Percentiles rank a stretch among this genome's conserved stretches.
Evolutionary conservation across 306 rosid genomes (phyloP).

Genomic region (Fragaria ananassa): DNA sequence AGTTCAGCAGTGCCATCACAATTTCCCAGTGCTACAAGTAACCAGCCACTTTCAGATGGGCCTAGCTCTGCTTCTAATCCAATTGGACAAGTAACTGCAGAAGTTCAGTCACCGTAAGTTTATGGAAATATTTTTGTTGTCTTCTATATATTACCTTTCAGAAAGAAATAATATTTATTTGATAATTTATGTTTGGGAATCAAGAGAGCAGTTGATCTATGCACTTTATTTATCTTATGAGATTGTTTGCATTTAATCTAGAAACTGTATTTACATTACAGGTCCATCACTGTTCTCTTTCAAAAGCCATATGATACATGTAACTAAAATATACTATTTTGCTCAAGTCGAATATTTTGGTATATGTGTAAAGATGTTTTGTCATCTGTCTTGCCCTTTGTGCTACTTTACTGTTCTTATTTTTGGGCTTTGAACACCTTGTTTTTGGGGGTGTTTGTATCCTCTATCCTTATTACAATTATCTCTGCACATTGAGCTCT

Average conservation of each 20-base stretch:
- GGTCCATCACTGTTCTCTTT: not conserved
- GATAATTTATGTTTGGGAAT: not conserved
- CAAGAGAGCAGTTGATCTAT: not conserved
- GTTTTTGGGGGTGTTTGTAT: constrained; percentile 2
- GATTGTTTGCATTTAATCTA: not conserved
- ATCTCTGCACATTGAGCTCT: not conserved
- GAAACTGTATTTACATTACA: not conserved
- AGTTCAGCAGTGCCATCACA: constrained; percentile 28
- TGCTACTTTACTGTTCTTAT: not conserved
- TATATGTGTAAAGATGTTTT: not conserved
- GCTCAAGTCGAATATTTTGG: not conserved
- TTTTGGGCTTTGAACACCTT: not conserved
- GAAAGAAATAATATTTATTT: not conserved
- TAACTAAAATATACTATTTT: not conserved
- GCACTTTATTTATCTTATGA: not conserved
- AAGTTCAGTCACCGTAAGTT: constrained; percentile 53
- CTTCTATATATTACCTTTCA: constrained; percentile 14
- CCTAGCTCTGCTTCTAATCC: constrained; percentile 24
- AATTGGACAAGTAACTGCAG: constrained; percentile 34
- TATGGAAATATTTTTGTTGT: constrained; percentile 1
- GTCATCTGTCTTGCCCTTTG: not conserved
- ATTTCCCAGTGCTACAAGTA: constrained; percentile 33
- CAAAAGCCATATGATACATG: not conserved
- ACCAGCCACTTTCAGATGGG: constrained; percentile 32
- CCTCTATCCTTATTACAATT: not conserved